phyloP scores from a whole-genome alignment of 257 asterid genomes.

The Solanum ahanhuiri region DNA sequence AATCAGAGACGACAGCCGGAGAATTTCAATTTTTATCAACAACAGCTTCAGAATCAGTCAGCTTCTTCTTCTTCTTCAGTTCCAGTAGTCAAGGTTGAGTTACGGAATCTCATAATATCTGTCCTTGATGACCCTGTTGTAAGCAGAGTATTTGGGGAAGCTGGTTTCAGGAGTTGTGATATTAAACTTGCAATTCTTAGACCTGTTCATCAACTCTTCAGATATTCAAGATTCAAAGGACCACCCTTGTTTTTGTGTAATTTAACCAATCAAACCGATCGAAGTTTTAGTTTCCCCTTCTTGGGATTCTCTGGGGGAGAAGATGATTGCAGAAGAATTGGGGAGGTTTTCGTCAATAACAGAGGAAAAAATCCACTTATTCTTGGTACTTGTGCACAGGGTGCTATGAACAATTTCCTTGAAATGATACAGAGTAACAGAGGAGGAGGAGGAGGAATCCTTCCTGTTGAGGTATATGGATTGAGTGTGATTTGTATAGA shows the following conservation, averaged over 20 bases:
- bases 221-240: conserved; percentile 54
- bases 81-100: conserved; percentile 70
- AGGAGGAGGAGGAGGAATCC: conserved; percentile 16
- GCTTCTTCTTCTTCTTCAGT: conserved; percentile 33
- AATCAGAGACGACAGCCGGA: conserved; percentile 84
- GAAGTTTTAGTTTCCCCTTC: conserved; percentile 56
- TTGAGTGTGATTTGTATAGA: conserved; percentile 37
- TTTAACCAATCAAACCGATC: conserved; percentile 17
- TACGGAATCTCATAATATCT: conserved; percentile 54
- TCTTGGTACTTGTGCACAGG: conserved; percentile 56
- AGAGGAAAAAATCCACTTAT: conserved; percentile 57
- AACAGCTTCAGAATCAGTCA: conserved; percentile 24
- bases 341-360: conserved; percentile 46
- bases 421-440: conserved; percentile 25
- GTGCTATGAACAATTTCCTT: conserved; percentile 43
- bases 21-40: conserved; percentile 57
- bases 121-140: conserved; percentile 86
- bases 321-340: conserved; percentile 50
- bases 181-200: conserved; percentile 56
- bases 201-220: conserved; percentile 46
- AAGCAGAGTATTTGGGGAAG: conserved; percentile 81
- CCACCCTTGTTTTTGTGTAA: conserved; percentile 63
- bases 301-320: conserved; percentile 49
- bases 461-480: conserved; percentile 46
- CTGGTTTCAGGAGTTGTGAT: conserved; percentile 77